Base-by-base conservation (phyloP, 1,139 yeast species). In the Arxiozyma bovina region DNA sequence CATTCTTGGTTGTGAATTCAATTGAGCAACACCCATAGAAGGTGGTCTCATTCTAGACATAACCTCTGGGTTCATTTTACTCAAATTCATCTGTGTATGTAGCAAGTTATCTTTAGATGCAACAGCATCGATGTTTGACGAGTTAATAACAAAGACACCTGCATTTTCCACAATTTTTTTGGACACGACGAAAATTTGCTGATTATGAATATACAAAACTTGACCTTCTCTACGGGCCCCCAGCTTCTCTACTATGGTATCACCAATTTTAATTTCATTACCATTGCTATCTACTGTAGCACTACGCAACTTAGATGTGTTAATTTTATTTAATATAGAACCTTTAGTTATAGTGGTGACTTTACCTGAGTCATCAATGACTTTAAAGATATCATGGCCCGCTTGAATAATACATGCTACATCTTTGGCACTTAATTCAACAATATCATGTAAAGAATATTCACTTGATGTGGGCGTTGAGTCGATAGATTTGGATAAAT, bases 401-500 rank as follows among this genome's bases (percentile, higher is more conserved):
- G 96, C 93, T 65, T 85, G 85, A 57, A 90, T 84, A 60, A 93
- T 84, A 63, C 94, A 89, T 60, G 97, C 99, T 27, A 90, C 96
- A 15, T 82, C 80, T 53, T 88, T 85, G 1, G 95, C 86, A 70
- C 88, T 89, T 60, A 94, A 75, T 70, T 89, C 94, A 47, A 93
- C 96, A 61, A 93, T 77, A 68, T 93, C 97, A 66, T 88, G 95
- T 55, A 94, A 76, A 58, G 88, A 95, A 70, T 84, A 93, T 61
- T 84, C 82, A 60, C 90, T 89, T 53, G 85, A 74, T 48, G 79
- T 76, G 48, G 83, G 76, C 1, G 81, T 77, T 17, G 94, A 82
- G 67, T 86, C 93, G 23, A 88, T 81, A 18, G 94, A 88, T 65
- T 83, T 86, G 53, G 87, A 83, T 66, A 87, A 73, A 67, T 88